phyloP scores from a whole-genome alignment of 768 basidiomycete species.

The Russula compacta region DNA sequence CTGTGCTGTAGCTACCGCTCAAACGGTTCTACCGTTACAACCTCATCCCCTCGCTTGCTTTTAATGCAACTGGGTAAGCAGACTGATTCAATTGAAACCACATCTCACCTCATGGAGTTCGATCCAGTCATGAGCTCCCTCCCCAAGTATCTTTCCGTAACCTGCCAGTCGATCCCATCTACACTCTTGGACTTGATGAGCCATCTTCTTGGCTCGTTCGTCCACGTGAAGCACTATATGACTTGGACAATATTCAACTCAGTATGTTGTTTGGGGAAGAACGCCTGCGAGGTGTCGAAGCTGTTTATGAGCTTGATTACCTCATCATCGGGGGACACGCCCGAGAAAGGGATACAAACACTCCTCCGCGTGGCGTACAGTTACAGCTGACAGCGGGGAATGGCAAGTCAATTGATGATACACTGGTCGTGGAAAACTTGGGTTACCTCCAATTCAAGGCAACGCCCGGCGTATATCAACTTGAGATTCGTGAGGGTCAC shows the following conservation, averaged over 20 bases:
- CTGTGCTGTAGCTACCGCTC: slow-evolving; percentile 56
- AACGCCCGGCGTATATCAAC: slow-evolving; percentile 76
- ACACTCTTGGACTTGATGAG: slow-evolving; percentile 90
- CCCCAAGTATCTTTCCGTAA: slow-evolving; percentile 55
- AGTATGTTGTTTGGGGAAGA: slow-evolving; percentile 51
- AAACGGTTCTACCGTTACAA: slow-evolving; percentile 90
- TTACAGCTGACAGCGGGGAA: slow-evolving; percentile 58
- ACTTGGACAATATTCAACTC: slow-evolving; percentile 93
- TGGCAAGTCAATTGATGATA: slow-evolving; percentile 58
- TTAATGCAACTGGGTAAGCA: slow-evolving; percentile 63
- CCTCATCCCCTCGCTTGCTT: slow-evolving; percentile 44
- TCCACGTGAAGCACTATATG: slow-evolving; percentile 79
- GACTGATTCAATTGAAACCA: background rate
- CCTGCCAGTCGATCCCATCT: slow-evolving; percentile 80
- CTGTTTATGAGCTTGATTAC: slow-evolving; percentile 81
- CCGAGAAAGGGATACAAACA: slow-evolving; percentile 53
- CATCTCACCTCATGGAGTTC: background rate
- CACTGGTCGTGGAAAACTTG: slow-evolving; percentile 86
- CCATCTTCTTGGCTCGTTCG: slow-evolving; percentile 90
- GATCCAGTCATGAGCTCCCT: slow-evolving; percentile 45
- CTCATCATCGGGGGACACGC: slow-evolving; percentile 94
- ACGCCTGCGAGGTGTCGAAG: slow-evolving; percentile 46
- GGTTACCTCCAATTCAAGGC: slow-evolving; percentile 96
- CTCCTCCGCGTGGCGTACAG: slow-evolving; percentile 84
- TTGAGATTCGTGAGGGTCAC: slow-evolving; percentile 76